phyloP scores from a whole-genome alignment of 169 alveolate species.

The Miamiensis avidus region DNA sequence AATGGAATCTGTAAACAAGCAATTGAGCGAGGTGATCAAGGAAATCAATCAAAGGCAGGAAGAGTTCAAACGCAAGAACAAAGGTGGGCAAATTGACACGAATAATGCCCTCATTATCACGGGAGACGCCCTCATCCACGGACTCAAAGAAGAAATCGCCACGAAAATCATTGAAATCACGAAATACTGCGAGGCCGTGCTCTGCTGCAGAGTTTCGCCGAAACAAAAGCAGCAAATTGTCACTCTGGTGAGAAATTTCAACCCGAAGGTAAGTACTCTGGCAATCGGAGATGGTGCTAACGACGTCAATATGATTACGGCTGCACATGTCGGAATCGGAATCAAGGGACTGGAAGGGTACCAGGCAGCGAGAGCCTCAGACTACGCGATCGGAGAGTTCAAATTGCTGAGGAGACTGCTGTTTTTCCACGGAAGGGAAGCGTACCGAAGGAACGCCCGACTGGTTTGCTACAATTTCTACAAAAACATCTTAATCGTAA shows the following conservation, averaged over 20 bases:
- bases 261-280: slow-evolving; percentile 63
- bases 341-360: slow-evolving; percentile 88
- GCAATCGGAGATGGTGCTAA: slow-evolving; percentile 95
- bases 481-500: slow-evolving; percentile 52
- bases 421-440: slow-evolving; percentile 88
- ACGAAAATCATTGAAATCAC: slow-evolving; percentile 59
- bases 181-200: slow-evolving; percentile 60
- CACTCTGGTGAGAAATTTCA: slow-evolving; percentile 59
- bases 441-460: slow-evolving; percentile 75
- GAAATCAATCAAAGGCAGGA: no score
- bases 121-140: slow-evolving; percentile 41
- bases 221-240: slow-evolving; percentile 88
- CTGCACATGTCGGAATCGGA: slow-evolving; percentile 90
- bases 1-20: neutral
- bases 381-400: slow-evolving; percentile 85
- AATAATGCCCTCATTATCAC: slow-evolving; percentile 38
- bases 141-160: slow-evolving; percentile 30
- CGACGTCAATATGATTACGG: slow-evolving; percentile 89
- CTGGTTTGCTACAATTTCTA: slow-evolving; percentile 52
- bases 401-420: slow-evolving; percentile 75
- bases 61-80: no score
- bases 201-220: slow-evolving; percentile 89
- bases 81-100: no score
- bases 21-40: slow-evolving; percentile 22
- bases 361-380: slow-evolving; percentile 87